These are phyloP conservation scores for Solanum verrucosum DNA, from an alignment of 257 asterid species.

Conservation along the genomic window DNA sequence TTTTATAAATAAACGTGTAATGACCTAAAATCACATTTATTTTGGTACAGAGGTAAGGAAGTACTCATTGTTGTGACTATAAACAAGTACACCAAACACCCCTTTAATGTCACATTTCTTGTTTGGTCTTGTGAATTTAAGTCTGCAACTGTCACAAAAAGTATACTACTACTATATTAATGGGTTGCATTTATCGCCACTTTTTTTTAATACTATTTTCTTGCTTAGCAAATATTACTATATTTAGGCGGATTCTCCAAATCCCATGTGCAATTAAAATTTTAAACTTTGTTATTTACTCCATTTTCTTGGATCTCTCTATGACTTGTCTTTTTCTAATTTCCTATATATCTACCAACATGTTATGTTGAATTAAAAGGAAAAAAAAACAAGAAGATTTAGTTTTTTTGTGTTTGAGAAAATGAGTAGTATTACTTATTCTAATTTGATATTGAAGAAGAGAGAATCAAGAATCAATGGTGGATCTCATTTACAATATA, in stretches of 20 bases:
- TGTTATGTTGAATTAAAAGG: neutral
- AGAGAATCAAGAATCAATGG: slow-evolving; percentile 31
- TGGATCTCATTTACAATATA: slow-evolving; percentile 21
- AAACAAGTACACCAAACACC: neutral
- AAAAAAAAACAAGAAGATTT: neutral
- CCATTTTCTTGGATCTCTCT: slow-evolving; percentile 3
- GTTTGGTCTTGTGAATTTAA: neutral
- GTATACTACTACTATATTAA: neutral
- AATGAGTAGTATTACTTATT: slow-evolving; percentile 40
- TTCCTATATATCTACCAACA: neutral
- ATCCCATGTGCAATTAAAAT: neutral
- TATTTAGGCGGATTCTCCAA: slow-evolving; percentile 31
- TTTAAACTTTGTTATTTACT: slow-evolving; percentile 30
- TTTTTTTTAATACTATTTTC: neutral
- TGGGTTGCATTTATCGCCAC: slow-evolving; percentile 22
- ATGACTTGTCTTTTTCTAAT: neutral
- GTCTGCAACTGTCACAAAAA: neutral
- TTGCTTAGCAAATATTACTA: neutral
- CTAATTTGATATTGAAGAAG: slow-evolving; percentile 25
- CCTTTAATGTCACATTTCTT: neutral
- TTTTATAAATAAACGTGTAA: no score
- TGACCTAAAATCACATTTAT: no score
- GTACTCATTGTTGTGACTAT: no score
- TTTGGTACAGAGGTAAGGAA: no score
- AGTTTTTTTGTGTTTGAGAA: neutral